Base-by-base conservation (phyloP, 2,329 filamentous ascomycete species). In the Pyricularia grisea region DNA sequence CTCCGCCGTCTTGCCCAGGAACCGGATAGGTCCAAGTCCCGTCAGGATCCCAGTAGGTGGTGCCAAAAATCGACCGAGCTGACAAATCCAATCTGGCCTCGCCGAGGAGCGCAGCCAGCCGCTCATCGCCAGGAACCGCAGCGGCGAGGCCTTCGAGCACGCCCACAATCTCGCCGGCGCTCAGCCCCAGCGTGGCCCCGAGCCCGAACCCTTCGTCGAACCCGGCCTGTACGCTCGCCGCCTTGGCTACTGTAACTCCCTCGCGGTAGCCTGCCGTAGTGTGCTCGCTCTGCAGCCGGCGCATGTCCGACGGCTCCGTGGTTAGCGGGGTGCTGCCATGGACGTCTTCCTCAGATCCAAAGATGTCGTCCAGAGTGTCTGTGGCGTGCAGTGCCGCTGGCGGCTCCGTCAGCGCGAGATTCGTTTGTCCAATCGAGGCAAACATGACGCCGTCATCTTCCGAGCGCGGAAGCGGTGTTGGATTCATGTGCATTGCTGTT, bases 151-250 rank as follows among this genome's bases (percentile, higher is more conserved):
- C 93, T 75, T 97, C 92, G 6, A 97, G 76, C 4, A 92, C 80
- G 0, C 95, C 95, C 3, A 97, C 78, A 14, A 96, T 80, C 72
- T 88, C 88, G 0, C 95, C 95, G 0, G 89, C 90, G 31, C 85
- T 84, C 72, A 91, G 78, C 0, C 94, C 95, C 33, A 98, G 81
- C 67, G 90, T 88, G 0, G 93, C 94, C 14, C 95, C 95, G 0
- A 98, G 83, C 17, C 88, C 84, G 77, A 93, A 98, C 0, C 94
- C 94, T 72, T 94, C 92, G 77, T 99, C 95, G 76, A 99, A 98
- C 0, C 94, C 94, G 17, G 84, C 84, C 79, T 99, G 95, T 30
- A 97, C 87, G 74, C 88, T 90, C 66, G 84, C 80, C 30, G 87
- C 86, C 77, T 98, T 98, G 36, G 91, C 91, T 3, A 82, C 82